phyloP scores from a whole-genome alignment of 768 basidiomycete species.

The Boletus subcaerulescens region DNA sequence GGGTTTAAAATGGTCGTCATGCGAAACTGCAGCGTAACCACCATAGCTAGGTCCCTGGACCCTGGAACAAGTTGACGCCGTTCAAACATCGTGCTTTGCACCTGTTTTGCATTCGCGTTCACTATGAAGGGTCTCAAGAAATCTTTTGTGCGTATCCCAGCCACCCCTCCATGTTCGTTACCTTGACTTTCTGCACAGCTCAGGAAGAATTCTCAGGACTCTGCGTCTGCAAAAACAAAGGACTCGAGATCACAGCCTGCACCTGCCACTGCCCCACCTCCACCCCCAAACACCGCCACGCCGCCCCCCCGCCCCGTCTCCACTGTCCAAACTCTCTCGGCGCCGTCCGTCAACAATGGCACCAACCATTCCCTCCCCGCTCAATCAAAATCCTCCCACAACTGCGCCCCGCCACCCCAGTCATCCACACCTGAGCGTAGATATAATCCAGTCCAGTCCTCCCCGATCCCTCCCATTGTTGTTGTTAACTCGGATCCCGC shows the following conservation, averaged over 20 bases:
- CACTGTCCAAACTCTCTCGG: conserved; percentile 35
- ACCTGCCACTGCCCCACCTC: conserved; percentile 45
- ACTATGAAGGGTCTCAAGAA: conserved; percentile 85
- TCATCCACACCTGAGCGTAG: conserved; percentile 58
- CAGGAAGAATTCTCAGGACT: conserved; percentile 66
- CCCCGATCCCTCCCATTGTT: conserved; percentile 76
- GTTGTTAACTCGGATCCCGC: conserved; percentile 76
- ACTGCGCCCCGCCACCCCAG: conserved; percentile 41
- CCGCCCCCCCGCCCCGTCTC: conserved; percentile 54
- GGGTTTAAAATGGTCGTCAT: no score
- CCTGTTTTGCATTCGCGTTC: conserved; percentile 3
- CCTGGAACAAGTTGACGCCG: no score
- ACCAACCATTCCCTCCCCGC: conserved; percentile 40
- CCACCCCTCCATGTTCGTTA: conserved; percentile 10
- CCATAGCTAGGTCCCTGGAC: no score
- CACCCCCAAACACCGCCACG: conserved; percentile 63
- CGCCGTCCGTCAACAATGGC: conserved; percentile 33
- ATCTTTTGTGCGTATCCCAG: conserved; percentile 55
- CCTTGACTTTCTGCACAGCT: conserved; percentile 44
- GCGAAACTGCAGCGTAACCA: no score
- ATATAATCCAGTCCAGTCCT: conserved; percentile 39
- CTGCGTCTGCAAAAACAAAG: conserved; percentile 65
- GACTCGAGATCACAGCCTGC: conserved; percentile 48
- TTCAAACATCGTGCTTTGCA: background rate
- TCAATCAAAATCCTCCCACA: conserved; percentile 39